Evolutionary conservation across 129 eudicot species (phyloP), one percentile per base, ranked within the genome.

Genomic region (Pittosporum tobira): DNA sequence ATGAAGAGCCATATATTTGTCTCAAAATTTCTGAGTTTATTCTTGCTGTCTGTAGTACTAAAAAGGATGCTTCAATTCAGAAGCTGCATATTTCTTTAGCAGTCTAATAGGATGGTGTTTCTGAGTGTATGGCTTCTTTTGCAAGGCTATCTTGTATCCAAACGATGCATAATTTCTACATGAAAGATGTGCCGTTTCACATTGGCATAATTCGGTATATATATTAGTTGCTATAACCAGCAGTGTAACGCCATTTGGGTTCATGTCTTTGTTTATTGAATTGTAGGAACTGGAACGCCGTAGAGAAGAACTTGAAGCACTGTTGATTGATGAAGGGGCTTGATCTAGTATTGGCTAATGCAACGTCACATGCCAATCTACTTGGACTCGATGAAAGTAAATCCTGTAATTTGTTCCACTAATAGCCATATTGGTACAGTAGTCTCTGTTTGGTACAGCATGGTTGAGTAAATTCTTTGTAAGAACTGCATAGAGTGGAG

Each of bases 241-340:
- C n/a, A n/a, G n/a, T n/a, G n/a, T n/a, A n/a, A n/a, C n/a, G n/a
- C n/a, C n/a, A n/a, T 55, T 1, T 14, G 16, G 30, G 28, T 30
- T 19, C 40, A 25, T 14, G 24, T 46, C 48, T 58, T 45, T 42
- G 23, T 28, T 51, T 26, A 20, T 63, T 28, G 46, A 57, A 47
- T 63, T 75, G 50, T 75, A 88, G 96, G 96, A 88, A 2, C 71
- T 88, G 57, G 96, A 84, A 73, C 74, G 79, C 1, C 84, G 83
- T 11, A 50, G 76, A 55, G 89, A 81, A 73, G 94, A 84, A 71
- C 94, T 88, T 49, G 91, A 81, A 70, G 71, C 90, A 20, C 63
- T 76, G 61, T 61, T 88, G 68, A 53, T 88, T 52, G 70, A 38
- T 14, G 81, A 84, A 27, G 42, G 69, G 22, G 78, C 63, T 21